Conservation (phyloP, 306 rosid genomes). For the Lablab purpureus region DNA sequence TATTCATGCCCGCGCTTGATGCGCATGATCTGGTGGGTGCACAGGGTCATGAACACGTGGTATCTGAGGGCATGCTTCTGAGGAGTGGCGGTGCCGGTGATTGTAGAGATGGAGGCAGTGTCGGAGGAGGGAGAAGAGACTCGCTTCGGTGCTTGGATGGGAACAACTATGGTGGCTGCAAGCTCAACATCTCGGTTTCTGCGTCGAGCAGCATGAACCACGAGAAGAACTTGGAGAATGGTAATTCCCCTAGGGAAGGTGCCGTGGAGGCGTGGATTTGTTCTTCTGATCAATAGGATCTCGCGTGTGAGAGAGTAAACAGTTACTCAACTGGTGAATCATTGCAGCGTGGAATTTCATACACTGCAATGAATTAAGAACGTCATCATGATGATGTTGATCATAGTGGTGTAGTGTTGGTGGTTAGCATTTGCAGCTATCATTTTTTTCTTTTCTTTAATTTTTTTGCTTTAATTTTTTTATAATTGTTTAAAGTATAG, state of each 20-base stretch:
- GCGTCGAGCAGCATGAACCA: constrained; percentile 50
- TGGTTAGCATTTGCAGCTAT: constrained; percentile 54
- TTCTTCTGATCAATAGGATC: constrained; percentile 56
- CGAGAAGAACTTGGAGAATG: constrained; percentile 55
- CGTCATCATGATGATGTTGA: constrained; percentile 40
- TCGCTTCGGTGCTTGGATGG: background rate
- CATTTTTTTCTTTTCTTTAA: background rate
- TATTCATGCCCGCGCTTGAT: background rate
- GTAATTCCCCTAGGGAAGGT: constrained; percentile 52
- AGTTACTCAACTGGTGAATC: constrained; percentile 31
- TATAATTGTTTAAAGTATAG: background rate
- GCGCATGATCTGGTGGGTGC: background rate
- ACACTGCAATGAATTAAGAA: constrained; percentile 43
- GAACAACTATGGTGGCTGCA: constrained; percentile 45
- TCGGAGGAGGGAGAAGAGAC: constrained; percentile 9
- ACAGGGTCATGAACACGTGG: constrained; percentile 5
- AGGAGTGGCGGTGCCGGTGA: constrained; percentile 4
- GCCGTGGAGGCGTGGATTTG: constrained; percentile 74
- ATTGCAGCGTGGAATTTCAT: constrained; percentile 48
- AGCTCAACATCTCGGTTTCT: constrained; percentile 50
- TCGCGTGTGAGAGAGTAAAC: constrained; percentile 23
- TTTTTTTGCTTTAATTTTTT: background rate
- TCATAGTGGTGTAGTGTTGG: constrained; percentile 36
- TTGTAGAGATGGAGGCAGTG: background rate
- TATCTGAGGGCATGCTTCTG: constrained; percentile 26